Evolutionary conservation across 495 filamentous ascomycete species (phyloP).

Genomic region (Xylaria castorea): DNA sequence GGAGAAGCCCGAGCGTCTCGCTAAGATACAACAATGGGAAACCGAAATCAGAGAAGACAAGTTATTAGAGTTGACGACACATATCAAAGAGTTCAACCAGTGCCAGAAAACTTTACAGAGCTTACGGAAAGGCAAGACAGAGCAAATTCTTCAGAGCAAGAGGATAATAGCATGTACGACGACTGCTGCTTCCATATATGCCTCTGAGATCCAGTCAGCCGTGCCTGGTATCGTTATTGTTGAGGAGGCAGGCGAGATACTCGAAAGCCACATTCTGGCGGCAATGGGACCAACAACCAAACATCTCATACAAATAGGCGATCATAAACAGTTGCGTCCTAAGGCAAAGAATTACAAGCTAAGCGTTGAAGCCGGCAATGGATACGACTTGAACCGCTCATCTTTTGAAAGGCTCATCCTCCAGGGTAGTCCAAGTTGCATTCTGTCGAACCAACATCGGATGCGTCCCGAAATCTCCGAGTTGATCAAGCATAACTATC

Average conservation of each 20-base stretch:
- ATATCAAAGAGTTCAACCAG: conserved; percentile 51
- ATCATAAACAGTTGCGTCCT: conserved; percentile 79
- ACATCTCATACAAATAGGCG: conserved; percentile 76
- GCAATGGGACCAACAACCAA: conserved; percentile 65
- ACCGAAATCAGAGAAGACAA: conserved; percentile 57
- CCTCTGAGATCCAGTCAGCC: conserved; percentile 57
- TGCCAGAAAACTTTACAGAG: conserved; percentile 47
- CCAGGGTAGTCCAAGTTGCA: conserved; percentile 60
- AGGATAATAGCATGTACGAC: conserved; percentile 78
- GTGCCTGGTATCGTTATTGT: conserved; percentile 65
- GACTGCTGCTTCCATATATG: conserved; percentile 72
- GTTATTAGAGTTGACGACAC: conserved; percentile 45
- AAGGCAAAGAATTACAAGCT: conserved; percentile 71
- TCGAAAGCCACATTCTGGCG: conserved; percentile 73
- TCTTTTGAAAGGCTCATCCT: conserved; percentile 74
- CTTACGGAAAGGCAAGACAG: conserved; percentile 53
- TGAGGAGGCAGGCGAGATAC: conserved; percentile 82
- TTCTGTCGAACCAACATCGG: conserved; percentile 68
- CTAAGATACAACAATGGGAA: conserved; percentile 55
- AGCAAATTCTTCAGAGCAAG: conserved; percentile 58
- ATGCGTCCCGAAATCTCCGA: conserved; percentile 75
- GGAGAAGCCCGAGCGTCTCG: conserved; percentile 42
- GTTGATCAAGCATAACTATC: conserved; percentile 70
- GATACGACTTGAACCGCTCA: conserved; percentile 73
- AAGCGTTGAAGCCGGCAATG: conserved; percentile 69